phyloP scores from a whole-genome alignment of 257 asterid genomes.

The Nicotiana noctiflora region DNA sequence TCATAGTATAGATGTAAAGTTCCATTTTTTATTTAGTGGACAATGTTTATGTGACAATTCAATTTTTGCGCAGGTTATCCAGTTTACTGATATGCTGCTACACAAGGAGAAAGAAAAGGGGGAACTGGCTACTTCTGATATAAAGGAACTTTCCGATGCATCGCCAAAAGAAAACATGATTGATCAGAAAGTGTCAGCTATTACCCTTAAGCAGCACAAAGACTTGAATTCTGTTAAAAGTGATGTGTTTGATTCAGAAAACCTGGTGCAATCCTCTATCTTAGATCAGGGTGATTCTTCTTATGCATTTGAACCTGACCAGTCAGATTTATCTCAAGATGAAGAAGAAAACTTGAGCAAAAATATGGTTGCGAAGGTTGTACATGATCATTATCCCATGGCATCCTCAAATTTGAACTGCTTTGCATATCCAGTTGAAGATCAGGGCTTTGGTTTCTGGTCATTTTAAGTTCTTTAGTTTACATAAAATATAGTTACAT shows the following conservation, averaged over 20 bases:
- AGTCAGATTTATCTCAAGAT: slow-evolving; percentile 43
- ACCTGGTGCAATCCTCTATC: slow-evolving; percentile 36
- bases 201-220: slow-evolving; percentile 15
- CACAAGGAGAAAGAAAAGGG: slow-evolving; percentile 20
- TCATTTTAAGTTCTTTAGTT: slow-evolving; percentile 19
- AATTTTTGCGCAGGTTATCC: slow-evolving; percentile 39
- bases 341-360: slow-evolving; percentile 36
- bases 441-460: slow-evolving; percentile 70
- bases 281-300: slow-evolving; percentile 36
- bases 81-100: slow-evolving; percentile 32
- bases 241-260: slow-evolving; percentile 37
- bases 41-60: slow-evolving; percentile 9
- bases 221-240: slow-evolving; percentile 42
- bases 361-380: slow-evolving; percentile 17
- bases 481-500: no score
- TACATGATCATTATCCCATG: slow-evolving; percentile 19
- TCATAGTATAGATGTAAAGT: neutral
- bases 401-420: slow-evolving; percentile 26
- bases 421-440: slow-evolving; percentile 57
- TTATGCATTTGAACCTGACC: slow-evolving; percentile 33
- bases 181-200: slow-evolving; percentile 23
- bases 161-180: slow-evolving; percentile 21
- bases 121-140: neutral
- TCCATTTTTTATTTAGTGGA: neutral
- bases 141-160: slow-evolving; percentile 12